These are phyloP conservation scores for Carex cristatella DNA, from an alignment of 176 grass and related monocot species.

Conservation along the genomic window DNA sequence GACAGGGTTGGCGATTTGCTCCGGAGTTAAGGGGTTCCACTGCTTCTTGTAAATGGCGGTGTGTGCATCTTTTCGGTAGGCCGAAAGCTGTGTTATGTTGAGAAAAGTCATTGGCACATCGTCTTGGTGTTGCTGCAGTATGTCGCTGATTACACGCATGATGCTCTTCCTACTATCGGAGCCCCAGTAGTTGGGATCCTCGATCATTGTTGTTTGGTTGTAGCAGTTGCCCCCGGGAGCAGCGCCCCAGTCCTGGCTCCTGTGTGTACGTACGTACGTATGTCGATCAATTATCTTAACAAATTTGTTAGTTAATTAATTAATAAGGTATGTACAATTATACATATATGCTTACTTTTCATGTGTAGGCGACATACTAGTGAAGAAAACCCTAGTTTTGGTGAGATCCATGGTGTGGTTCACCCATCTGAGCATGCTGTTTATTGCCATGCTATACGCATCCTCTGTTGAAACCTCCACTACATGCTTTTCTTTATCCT, in stretches of 20 bases:
- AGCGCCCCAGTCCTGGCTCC: constrained; percentile 80
- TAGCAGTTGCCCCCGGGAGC: constrained; percentile 59
- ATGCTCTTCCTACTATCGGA: constrained; percentile 55
- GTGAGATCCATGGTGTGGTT: constrained; percentile 60
- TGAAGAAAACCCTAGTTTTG: constrained; percentile 71
- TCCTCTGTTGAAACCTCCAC: constrained; percentile 65
- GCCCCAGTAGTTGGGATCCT: constrained; percentile 62
- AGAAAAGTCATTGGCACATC: constrained; percentile 39
- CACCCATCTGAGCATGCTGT: constrained; percentile 64
- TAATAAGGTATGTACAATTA: neutral
- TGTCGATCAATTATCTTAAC: neutral
- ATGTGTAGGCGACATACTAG: constrained; percentile 81
- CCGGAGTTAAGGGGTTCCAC: neutral
- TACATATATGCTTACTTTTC: constrained; percentile 33
- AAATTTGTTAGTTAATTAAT: neutral
- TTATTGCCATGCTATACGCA: constrained; percentile 62
- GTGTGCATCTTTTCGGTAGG: constrained; percentile 32
- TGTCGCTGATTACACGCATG: constrained; percentile 51
- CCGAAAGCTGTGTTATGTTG: constrained; percentile 34
- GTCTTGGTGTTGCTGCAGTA: constrained; percentile 38
- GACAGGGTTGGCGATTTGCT: constrained; percentile 14
- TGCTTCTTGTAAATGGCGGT: constrained; percentile 37
- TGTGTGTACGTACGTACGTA: neutral
- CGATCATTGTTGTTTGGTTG: constrained; percentile 70
- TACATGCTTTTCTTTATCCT: constrained; percentile 23